Percentiles rank a stretch among this genome's conserved stretches.
These are phyloP conservation scores for Pseudogymnoascus pannorum DNA, from an alignment of 2,329 filamentous ascomycete genomes.

Conservation along the genomic window DNA sequence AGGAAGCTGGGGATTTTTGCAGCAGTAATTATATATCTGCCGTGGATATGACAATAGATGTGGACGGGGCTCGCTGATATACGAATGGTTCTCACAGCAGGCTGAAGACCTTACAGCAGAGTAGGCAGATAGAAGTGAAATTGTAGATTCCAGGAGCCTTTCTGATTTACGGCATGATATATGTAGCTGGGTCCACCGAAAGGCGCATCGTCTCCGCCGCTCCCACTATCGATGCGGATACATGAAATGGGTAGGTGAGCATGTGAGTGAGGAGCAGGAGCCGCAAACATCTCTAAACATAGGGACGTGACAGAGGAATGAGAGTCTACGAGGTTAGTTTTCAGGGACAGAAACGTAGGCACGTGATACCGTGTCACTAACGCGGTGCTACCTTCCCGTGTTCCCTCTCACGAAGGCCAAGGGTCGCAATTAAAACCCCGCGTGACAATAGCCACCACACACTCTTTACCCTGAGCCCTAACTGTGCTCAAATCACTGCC, in stretches of 20 bases:
- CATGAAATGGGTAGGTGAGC: background rate
- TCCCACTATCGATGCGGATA: background rate
- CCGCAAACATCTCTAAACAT: no score
- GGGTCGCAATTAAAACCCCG: background rate
- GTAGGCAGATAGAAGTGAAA: background rate
- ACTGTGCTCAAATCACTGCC: background rate
- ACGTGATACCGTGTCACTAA: slow-evolving; percentile 6
- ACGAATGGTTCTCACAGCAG: no score
- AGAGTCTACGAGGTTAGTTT: background rate
- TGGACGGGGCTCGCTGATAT: no score
- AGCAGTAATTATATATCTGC: no score
- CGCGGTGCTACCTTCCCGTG: background rate
- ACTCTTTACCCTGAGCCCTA: background rate
- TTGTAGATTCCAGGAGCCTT: no score
- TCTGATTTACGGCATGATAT: no score
- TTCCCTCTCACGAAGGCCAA: background rate
- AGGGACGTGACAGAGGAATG: no score
- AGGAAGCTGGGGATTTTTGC: no score
- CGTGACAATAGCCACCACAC: background rate
- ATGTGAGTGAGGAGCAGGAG: background rate
- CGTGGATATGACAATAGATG: no score
- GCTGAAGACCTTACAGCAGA: no score
- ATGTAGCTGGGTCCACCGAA: no score
- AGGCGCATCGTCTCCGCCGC: background rate
- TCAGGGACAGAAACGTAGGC: background rate